A percentile compares a stretch with the other conserved stretches of the same genome.
These are phyloP conservation scores for Rhodotorula sp. DNA, from an alignment of 1,284 basidiomycete genomes.

Conservation along the genomic window DNA sequence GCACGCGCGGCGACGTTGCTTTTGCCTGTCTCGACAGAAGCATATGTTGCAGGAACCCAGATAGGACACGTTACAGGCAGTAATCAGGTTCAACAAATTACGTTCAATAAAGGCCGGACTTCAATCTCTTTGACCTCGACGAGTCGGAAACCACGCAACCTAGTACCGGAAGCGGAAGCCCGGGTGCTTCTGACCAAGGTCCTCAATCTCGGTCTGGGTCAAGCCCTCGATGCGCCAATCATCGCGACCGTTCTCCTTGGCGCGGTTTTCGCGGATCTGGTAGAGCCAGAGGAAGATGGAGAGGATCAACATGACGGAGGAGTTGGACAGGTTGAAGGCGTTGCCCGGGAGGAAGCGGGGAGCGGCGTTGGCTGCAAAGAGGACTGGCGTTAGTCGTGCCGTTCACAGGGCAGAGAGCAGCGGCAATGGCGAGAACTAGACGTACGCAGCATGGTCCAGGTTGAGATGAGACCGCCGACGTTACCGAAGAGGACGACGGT, in stretches of 20 bases:
- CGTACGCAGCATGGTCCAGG: conserved; percentile 40
- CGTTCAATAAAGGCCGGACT: too few relatives aligned
- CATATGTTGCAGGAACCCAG: too few relatives aligned
- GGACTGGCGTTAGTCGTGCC: too few relatives aligned
- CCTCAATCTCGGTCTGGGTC: conserved; percentile 26
- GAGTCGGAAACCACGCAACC: background rate
- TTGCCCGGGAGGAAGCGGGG: conserved; percentile 35
- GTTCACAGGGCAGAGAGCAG: background rate
- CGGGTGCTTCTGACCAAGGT: conserved; percentile 27
- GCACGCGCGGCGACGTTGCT: too few relatives aligned
- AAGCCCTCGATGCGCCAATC: conserved; percentile 37
- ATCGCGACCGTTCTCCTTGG: conserved; percentile 23
- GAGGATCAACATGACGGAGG: conserved; percentile 32
- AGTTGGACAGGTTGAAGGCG: conserved; percentile 35
- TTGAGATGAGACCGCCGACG: conserved; percentile 47
- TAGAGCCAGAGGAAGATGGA: conserved; percentile 20
- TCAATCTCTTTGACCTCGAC: too few relatives aligned
- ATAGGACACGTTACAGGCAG: too few relatives aligned
- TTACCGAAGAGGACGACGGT: conserved; percentile 48
- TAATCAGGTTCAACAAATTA: too few relatives aligned
- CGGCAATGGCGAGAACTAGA: conserved; percentile 35
- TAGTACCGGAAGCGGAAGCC: conserved; percentile 28
- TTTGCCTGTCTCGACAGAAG: too few relatives aligned
- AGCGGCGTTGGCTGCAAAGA: background rate
- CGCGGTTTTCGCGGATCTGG: conserved; percentile 36